phyloP scores from a whole-genome alignment of 2,329 filamentous ascomycete genomes.

The Aspergillus novofumigatus region DNA sequence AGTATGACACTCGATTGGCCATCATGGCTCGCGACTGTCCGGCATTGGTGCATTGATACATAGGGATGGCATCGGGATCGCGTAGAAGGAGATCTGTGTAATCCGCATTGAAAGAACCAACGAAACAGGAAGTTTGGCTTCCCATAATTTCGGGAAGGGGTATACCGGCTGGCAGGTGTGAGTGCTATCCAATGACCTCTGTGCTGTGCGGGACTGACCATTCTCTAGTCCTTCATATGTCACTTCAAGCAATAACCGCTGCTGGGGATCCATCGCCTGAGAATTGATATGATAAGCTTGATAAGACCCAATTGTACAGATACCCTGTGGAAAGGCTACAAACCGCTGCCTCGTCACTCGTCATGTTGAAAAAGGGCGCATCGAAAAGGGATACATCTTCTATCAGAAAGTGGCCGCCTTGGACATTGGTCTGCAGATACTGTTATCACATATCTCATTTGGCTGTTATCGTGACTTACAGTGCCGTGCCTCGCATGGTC shows the following conservation, averaged over 20 bases:
- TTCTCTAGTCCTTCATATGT: slow-evolving; percentile 29
- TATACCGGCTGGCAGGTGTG: slow-evolving; percentile 21
- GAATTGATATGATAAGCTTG: background rate
- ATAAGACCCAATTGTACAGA: background rate
- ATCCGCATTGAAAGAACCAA: slow-evolving; percentile 25
- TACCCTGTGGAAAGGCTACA: background rate
- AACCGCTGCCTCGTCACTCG: slow-evolving; percentile 26
- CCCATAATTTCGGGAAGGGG: slow-evolving; percentile 21
- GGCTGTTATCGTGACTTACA: slow-evolving; percentile 9
- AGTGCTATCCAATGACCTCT: background rate
- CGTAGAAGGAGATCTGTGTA: slow-evolving; percentile 26
- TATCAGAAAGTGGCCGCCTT: slow-evolving; percentile 23
- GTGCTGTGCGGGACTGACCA: slow-evolving; percentile 8
- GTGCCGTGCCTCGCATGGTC: slow-evolving; percentile 21
- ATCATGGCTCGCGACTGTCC: slow-evolving; percentile 24
- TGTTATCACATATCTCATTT: background rate
- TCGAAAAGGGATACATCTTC: slow-evolving; percentile 28
- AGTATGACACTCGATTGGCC: slow-evolving; percentile 29
- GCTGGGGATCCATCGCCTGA: slow-evolving; percentile 30
- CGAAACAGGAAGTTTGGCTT: slow-evolving; percentile 26
- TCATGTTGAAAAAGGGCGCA: slow-evolving; percentile 34
- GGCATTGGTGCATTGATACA: slow-evolving; percentile 25
- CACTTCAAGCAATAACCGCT: slow-evolving; percentile 27
- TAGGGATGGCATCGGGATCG: slow-evolving; percentile 25
- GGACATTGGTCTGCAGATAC: slow-evolving; percentile 19